Percentiles rank a stretch among this genome's conserved stretches.
These are phyloP conservation scores for Rhytidhysteron rufulum DNA, from an alignment of 2,329 filamentous ascomycete genomes.

Conservation along the genomic window DNA sequence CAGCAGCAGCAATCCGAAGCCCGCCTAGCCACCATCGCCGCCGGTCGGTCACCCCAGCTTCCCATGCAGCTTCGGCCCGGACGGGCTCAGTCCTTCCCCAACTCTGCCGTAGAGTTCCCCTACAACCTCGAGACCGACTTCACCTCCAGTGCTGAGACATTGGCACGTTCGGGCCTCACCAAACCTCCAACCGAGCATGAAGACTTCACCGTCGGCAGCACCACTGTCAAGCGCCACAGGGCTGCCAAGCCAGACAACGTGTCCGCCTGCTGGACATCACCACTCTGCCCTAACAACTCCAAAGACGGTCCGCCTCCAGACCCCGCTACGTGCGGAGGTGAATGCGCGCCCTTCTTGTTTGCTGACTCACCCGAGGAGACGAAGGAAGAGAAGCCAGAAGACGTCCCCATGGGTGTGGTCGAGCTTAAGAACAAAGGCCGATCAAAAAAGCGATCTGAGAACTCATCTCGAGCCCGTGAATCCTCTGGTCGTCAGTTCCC, in stretches of 20 bases:
- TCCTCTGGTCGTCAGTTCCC: constrained; percentile 28
- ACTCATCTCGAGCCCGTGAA: constrained; percentile 24
- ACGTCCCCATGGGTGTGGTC: constrained; percentile 25
- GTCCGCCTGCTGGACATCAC: constrained; percentile 40
- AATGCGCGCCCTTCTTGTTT: constrained; percentile 39
- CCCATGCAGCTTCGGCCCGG: not conserved
- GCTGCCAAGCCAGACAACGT: constrained; percentile 35
- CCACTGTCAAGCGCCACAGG: constrained; percentile 31
- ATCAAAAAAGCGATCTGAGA: constrained; percentile 32
- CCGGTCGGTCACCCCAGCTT: not conserved
- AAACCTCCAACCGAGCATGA: not conserved
- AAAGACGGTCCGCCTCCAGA: constrained; percentile 36
- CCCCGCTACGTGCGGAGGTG: constrained; percentile 37
- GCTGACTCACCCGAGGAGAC: constrained; percentile 23
- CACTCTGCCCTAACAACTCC: constrained; percentile 38
- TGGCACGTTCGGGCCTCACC: not conserved
- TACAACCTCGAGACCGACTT: not conserved
- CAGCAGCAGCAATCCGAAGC: not conserved
- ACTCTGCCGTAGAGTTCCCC: not conserved
- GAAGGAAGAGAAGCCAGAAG: constrained; percentile 28
- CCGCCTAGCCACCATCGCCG: not conserved
- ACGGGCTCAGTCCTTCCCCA: not conserved
- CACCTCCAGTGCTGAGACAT: not conserved
- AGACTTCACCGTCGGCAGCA: constrained; percentile 3
- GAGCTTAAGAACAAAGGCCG: constrained; percentile 32